Percentiles rank a stretch among this genome's conserved stretches.
phyloP scores from a whole-genome alignment of 2,329 filamentous ascomycete genomes.

The Cladosporium sp. region DNA sequence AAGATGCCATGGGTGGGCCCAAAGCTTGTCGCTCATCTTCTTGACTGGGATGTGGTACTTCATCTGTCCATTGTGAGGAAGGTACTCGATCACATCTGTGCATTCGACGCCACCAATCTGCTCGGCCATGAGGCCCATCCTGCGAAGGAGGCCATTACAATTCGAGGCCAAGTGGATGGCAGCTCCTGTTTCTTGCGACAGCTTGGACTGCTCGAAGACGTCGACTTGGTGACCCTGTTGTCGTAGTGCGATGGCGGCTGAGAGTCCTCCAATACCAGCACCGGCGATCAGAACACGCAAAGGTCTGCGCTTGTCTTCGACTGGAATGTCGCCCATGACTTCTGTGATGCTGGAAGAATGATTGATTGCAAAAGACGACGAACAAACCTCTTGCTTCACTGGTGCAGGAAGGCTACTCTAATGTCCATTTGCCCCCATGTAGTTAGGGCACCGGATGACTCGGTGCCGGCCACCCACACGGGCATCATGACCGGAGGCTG shows the following conservation, averaged over 20 bases:
- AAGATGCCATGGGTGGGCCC: conserved; percentile 28
- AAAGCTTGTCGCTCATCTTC: conserved; percentile 18
- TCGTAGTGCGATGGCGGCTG: conserved; percentile 50
- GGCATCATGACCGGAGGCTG: neutral
- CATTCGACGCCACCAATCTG: conserved; percentile 17
- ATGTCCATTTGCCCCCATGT: neutral
- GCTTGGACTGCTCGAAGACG: conserved; percentile 53
- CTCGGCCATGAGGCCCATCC: conserved; percentile 19
- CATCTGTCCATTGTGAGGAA: conserved; percentile 15
- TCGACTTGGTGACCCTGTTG: conserved; percentile 49
- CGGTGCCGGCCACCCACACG: neutral
- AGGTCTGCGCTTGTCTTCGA: neutral
- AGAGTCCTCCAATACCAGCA: conserved; percentile 50
- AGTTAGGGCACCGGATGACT: neutral
- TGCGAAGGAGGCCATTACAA: conserved; percentile 52
- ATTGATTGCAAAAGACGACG: neutral
- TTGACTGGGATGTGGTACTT: conserved; percentile 14
- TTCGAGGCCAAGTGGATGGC: conserved; percentile 63
- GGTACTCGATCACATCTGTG: conserved; percentile 16
- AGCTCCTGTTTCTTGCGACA: conserved; percentile 55
- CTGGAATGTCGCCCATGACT: conserved; percentile 1
- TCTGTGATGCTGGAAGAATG: neutral
- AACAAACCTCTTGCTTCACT: neutral
- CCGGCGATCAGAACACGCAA: conserved; percentile 4
- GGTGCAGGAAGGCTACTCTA: neutral